phyloP scores from a whole-genome alignment of 495 filamentous ascomycete species.

The Neurospora sp. region DNA sequence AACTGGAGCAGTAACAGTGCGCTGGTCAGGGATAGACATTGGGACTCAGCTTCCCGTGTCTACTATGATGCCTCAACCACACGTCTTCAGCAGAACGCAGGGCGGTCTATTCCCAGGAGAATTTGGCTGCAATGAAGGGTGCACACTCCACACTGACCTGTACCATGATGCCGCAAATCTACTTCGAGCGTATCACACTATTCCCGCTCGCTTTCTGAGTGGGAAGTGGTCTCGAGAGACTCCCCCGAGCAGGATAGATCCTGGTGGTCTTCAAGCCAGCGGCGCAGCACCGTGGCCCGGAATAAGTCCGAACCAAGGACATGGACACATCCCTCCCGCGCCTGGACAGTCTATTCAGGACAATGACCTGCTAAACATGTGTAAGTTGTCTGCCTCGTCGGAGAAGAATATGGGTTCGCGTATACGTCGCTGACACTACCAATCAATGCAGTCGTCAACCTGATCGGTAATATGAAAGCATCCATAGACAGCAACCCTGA shows the following conservation, averaged over 20 bases:
- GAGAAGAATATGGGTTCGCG: background rate
- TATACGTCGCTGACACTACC: background rate
- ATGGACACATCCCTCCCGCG: slow-evolving; percentile 9
- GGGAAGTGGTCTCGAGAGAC: slow-evolving; percentile 7
- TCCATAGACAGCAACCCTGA: slow-evolving; percentile 29
- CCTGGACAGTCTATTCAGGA: slow-evolving; percentile 10
- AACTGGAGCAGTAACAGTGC: slow-evolving; percentile 3
- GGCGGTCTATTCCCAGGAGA: slow-evolving; percentile 4
- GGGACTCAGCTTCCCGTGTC: slow-evolving; percentile 3
- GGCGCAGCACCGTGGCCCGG: slow-evolving; percentile 4
- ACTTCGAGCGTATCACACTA: slow-evolving; percentile 12
- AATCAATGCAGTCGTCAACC: slow-evolving; percentile 42
- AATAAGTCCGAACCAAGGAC: slow-evolving; percentile 1
- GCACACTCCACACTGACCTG: slow-evolving; percentile 17
- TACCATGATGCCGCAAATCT: slow-evolving; percentile 20
- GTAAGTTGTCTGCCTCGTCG: slow-evolving; percentile 11
- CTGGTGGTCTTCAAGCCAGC: background rate
- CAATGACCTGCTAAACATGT: slow-evolving; percentile 20
- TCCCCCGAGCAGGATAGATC: slow-evolving; percentile 3
- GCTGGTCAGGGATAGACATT: slow-evolving; percentile 13
- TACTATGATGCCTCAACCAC: background rate
- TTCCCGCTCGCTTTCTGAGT: slow-evolving; percentile 2
- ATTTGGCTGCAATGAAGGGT: slow-evolving; percentile 16
- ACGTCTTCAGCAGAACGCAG: slow-evolving; percentile 15
- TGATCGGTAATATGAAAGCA: slow-evolving; percentile 39